A percentile compares a stretch with the other conserved stretches of the same genome.
Evolutionary conservation across 2,329 filamentous ascomycete species (phyloP).

Genomic region (Diaporthe sp.): DNA sequence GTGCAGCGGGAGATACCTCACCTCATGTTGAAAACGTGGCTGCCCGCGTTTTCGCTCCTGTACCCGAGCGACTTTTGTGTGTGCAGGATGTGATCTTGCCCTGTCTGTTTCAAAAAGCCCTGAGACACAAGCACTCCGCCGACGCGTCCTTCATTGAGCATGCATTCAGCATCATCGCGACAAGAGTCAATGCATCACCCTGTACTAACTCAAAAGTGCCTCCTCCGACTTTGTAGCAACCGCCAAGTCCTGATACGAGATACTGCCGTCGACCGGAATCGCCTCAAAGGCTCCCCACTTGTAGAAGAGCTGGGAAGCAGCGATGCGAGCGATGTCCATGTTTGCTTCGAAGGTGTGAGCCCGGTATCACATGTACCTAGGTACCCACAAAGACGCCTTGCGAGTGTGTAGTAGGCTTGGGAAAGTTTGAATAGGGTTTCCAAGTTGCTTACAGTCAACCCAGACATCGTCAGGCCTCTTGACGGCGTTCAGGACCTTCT

Average conservation of each 20-base stretch:
- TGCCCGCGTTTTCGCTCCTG: slow-evolving; percentile 9
- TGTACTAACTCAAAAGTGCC: slow-evolving; percentile 8
- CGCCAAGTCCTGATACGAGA: slow-evolving; percentile 44
- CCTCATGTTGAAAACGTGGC: slow-evolving; percentile 16
- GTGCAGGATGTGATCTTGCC: background rate
- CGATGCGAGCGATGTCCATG: slow-evolving; percentile 31
- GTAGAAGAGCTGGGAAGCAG: slow-evolving; percentile 45
- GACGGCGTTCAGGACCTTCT: slow-evolving; percentile 23
- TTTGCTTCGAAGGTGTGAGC: slow-evolving; percentile 36
- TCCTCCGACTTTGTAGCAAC: slow-evolving; percentile 39
- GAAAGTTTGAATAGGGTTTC: background rate
- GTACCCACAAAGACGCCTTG: background rate
- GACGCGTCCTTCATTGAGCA: background rate
- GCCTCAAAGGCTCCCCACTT: slow-evolving; percentile 46
- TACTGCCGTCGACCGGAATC: slow-evolving; percentile 42
- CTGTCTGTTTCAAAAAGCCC: slow-evolving; percentile 13
- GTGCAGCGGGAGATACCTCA: background rate
- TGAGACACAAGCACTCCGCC: slow-evolving; percentile 24
- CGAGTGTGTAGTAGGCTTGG: too few species aligned
- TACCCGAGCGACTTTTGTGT: slow-evolving; percentile 10
- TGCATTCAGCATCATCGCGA: background rate
- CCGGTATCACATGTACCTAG: background rate
- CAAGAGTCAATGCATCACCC: background rate
- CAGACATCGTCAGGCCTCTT: slow-evolving; percentile 32
- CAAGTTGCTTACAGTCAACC: slow-evolving; percentile 24